Percentiles rank a stretch among this genome's conserved stretches.
Conservation (phyloP, 169 alveolate species). For the Cryptosporidium tyzzeri region DNA sequence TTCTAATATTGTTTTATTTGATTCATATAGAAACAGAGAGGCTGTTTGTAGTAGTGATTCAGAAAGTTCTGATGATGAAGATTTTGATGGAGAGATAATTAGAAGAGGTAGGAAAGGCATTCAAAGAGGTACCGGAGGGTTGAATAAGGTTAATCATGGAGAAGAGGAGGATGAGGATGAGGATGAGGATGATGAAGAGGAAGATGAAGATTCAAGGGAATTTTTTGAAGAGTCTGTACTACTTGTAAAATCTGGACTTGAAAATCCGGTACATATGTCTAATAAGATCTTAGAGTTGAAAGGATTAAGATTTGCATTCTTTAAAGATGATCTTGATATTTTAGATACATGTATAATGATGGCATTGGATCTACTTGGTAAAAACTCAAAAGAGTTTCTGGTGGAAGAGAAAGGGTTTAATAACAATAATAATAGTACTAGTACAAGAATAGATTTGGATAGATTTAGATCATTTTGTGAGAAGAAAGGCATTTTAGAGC, state of each 20-base stretch:
- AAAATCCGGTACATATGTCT: constrained; percentile 56
- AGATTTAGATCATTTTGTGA: constrained; percentile 22
- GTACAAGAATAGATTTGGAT: constrained; percentile 8
- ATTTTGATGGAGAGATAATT: neutral
- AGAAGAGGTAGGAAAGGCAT: neutral
- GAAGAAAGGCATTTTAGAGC: constrained; percentile 29
- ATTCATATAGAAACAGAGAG: neutral
- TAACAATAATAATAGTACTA: no score
- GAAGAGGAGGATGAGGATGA: neutral
- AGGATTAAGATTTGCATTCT: constrained; percentile 71
- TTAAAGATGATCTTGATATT: constrained; percentile 59
- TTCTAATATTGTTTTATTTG: constrained; percentile 22
- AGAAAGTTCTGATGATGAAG: neutral
- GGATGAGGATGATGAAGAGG: neutral
- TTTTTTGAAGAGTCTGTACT: constrained; percentile 10
- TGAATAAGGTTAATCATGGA: neutral
- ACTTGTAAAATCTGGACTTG: constrained; percentile 51
- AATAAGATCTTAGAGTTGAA: constrained; percentile 60
- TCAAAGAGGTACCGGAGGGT: neutral
- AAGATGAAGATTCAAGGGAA: constrained; percentile 23
- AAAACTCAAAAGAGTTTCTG: neutral
- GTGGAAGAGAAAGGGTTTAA: neutral
- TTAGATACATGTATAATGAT: constrained; percentile 4
- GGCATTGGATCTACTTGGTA: neutral
- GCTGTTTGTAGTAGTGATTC: neutral